Evolutionary conservation across 306 rosid species (phyloP).

Genomic region (Castanea crenata): DNA sequence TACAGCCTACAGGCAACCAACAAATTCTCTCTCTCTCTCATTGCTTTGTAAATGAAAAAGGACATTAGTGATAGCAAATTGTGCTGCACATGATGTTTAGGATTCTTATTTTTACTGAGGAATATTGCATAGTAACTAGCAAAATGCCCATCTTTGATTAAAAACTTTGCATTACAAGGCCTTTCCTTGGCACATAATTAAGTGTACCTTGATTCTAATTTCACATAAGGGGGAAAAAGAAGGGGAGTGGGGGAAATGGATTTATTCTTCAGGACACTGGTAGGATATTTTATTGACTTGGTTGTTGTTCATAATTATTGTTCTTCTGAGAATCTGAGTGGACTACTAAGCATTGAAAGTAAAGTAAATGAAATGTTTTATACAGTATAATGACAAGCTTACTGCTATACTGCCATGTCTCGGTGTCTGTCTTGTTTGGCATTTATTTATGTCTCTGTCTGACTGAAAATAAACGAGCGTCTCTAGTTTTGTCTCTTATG

Average conservation of each 20-base stretch:
- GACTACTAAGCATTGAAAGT: no score
- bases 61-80: background rate
- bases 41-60: background rate
- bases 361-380: no score
- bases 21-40: background rate
- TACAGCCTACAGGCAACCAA: background rate
- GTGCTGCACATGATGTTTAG: background rate
- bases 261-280: background rate
- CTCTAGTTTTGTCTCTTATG: background rate
- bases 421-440: no score
- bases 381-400: no score
- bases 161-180: no score
- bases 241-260: background rate
- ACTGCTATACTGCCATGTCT: no score
- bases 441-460: no score
- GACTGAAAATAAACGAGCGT: background rate
- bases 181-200: background rate
- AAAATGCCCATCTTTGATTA: background rate
- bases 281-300: background rate
- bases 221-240: background rate
- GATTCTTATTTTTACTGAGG: background rate
- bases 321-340: no score
- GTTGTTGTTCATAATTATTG: background rate
- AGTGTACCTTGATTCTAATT: background rate
- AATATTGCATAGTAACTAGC: background rate